These are phyloP conservation scores for Ilyonectria sp. DNA, from an alignment of 2,329 filamentous ascomycete genomes.

Conservation along the genomic window DNA sequence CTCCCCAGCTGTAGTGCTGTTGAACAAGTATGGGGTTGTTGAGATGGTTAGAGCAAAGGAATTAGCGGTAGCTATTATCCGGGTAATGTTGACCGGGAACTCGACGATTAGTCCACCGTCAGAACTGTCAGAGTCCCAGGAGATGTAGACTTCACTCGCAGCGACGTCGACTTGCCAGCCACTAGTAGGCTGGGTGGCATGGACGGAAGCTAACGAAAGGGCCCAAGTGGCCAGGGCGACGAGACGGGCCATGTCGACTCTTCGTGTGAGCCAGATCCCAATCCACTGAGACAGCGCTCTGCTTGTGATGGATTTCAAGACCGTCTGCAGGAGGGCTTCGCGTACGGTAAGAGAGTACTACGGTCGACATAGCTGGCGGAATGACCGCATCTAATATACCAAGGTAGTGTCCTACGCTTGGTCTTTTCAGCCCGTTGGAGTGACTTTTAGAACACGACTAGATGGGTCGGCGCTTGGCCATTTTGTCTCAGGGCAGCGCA, in stretches of 20 bases:
- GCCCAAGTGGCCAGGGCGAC: background rate
- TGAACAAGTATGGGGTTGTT: background rate
- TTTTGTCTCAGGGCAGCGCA: background rate
- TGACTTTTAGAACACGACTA: background rate
- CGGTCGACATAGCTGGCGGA: background rate
- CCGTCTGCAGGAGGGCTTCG: no score
- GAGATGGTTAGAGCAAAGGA: constrained; percentile 1
- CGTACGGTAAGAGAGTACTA: background rate
- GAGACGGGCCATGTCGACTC: background rate
- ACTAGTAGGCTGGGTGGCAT: background rate
- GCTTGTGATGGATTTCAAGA: background rate
- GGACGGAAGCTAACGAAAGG: background rate
- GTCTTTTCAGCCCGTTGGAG: background rate
- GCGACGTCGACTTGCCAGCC: background rate
- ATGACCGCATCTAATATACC: background rate
- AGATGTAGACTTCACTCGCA: background rate
- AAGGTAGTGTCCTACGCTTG: background rate
- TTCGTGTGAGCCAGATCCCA: background rate
- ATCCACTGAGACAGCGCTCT: background rate
- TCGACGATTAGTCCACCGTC: background rate
- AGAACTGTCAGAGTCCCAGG: background rate
- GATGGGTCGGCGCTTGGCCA: background rate
- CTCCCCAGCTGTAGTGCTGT: background rate
- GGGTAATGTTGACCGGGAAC: background rate
- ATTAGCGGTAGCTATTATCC: background rate